Base-by-base conservation (phyloP, 2,329 filamentous ascomycete species). In the Venturia pyrina region DNA sequence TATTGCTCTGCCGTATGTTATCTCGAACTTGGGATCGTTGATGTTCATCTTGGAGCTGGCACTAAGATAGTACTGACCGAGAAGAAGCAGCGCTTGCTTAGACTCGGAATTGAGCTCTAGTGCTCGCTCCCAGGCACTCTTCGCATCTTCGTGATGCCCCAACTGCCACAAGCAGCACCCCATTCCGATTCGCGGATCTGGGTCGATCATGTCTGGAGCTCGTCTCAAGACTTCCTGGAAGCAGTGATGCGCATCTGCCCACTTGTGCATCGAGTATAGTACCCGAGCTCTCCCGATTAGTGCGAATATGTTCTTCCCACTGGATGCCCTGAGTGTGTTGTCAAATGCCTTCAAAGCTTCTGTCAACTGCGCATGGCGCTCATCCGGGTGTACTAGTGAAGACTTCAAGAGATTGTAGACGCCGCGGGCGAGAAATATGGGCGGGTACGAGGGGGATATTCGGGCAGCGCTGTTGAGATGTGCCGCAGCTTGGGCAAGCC, bases 131-230 rank as follows among this genome's bases (percentile, higher is more conserved):
- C 95, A 99, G 15, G 95, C 93, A 61, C 82, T 80, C 73, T 90
- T 93, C 8, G 96, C 95, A 72, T 96, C 91, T 43, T 96, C 91
- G 76, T 96, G 97, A 80, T 91, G 92, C 13, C 93, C 93, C 37
- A 99, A 82, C 76, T 96, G 91, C 95, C 96, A 99, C 75, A 97
- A 89, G 80, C 95, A 99, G 77, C 91, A 95, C 59, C 95, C 95
- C 72, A 99, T 93, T 65, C 95, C 95, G 70, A 99, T 93, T 71
- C 96, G 86, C 70, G 95, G 96, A 76, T 99, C 95, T 0, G 95
- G 95, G 72, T 99, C 95, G 53, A 89, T 86, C 72, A 98, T 82
- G 70, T 91, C 87, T 1, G 95, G 95, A 80, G 93, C 92, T 76
- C 89, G 92, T 71, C 87, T 83, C 63, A 99, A 80, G 19, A 92